Percentiles rank a stretch among this genome's conserved stretches.
Evolutionary conservation across 1,284 basidiomycete genomes (phyloP).

Genomic region (Rhodotorula glutinis): DNA sequence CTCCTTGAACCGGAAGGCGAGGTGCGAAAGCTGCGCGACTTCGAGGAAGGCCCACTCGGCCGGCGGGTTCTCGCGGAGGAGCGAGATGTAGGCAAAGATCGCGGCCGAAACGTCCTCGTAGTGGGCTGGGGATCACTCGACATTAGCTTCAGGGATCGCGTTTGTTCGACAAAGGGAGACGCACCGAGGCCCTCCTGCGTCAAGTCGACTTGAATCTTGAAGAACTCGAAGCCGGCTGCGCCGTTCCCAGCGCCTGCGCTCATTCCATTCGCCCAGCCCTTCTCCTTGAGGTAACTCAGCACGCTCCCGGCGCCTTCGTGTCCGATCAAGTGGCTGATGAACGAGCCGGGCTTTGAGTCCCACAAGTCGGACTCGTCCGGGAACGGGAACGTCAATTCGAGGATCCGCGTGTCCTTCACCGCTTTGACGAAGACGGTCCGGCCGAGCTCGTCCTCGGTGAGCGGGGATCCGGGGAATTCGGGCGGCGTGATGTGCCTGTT

Average conservation of each 20-base stretch:
- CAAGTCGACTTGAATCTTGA: slow-evolving; percentile 77
- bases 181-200: slow-evolving; percentile 76
- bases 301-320: slow-evolving; percentile 96
- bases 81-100: slow-evolving; percentile 81
- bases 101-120: slow-evolving; percentile 70
- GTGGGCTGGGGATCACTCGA: slow-evolving; percentile 56
- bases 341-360: slow-evolving; percentile 62
- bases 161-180: slow-evolving; percentile 4
- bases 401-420: slow-evolving; percentile 79
- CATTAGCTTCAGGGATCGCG: background rate
- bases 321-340: slow-evolving; percentile 83
- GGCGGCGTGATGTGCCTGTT: slow-evolving; percentile 65
- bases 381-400: slow-evolving; percentile 74
- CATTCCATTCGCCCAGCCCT: slow-evolving; percentile 84
- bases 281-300: slow-evolving; percentile 83
- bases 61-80: slow-evolving; percentile 67
- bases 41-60: slow-evolving; percentile 76
- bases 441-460: slow-evolving; percentile 45
- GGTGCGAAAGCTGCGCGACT: slow-evolving; percentile 67
- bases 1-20: slow-evolving; percentile 84
- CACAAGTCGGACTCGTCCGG: slow-evolving; percentile 72
- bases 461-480: slow-evolving; percentile 71
- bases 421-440: slow-evolving; percentile 82
- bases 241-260: slow-evolving; percentile 62
- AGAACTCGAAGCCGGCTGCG: slow-evolving; percentile 81